These are phyloP conservation scores for Cordyceps cateniannulata DNA, from an alignment of 2,329 filamentous ascomycete species.

Conservation along the genomic window DNA sequence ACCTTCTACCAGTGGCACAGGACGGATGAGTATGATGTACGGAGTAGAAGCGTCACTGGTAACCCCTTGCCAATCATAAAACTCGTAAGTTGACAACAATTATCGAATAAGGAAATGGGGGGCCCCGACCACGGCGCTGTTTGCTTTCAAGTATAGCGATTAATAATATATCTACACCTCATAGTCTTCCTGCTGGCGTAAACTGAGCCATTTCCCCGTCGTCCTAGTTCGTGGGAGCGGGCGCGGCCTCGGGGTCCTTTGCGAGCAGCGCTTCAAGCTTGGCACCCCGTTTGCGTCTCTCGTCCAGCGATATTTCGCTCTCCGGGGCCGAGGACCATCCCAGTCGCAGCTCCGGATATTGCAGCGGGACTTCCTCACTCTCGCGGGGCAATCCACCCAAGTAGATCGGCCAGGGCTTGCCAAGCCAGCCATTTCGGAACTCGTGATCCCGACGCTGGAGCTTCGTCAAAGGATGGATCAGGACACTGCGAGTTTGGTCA, in stretches of 20 bases:
- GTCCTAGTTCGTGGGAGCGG: constrained; percentile 20
- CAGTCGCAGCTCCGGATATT: constrained; percentile 26
- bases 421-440: constrained; percentile 27
- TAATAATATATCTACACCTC: too few species aligned
- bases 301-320: constrained; percentile 25
- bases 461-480: constrained; percentile 26
- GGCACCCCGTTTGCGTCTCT: constrained; percentile 23
- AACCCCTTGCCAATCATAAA: too few species aligned
- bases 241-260: constrained; percentile 24
- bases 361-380: constrained; percentile 22
- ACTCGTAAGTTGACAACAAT: too few species aligned
- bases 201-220: too few species aligned
- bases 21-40: too few species aligned
- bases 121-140: too few species aligned
- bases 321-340: constrained; percentile 23
- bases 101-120: too few species aligned
- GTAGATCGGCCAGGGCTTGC: constrained; percentile 28
- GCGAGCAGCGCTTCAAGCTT: constrained; percentile 24
- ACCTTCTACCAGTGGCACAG: too few species aligned
- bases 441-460: constrained; percentile 27
- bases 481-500: constrained; percentile 18
- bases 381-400: constrained; percentile 22
- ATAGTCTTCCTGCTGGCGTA: too few species aligned
- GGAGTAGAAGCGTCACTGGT: too few species aligned
- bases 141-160: too few species aligned